Conservation (phyloP, 139 green algal species). For the Coccomyxa sp. region DNA sequence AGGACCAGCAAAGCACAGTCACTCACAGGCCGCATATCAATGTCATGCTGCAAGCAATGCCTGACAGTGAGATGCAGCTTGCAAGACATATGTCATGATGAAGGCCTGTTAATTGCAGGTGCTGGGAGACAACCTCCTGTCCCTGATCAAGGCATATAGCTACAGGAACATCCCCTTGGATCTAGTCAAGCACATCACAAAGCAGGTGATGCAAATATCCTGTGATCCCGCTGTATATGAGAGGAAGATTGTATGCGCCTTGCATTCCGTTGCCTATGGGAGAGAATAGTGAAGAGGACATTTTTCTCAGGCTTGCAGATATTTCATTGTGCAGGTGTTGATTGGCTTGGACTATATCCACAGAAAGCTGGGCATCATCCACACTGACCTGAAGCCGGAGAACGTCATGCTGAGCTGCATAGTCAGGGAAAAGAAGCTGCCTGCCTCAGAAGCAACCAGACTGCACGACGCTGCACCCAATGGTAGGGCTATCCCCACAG, state of each 20-base stretch:
- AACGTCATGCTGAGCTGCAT: slow-evolving; percentile 90
- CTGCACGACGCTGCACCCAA: neutral
- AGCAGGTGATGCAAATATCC: too few relatives aligned
- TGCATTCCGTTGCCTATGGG: too few relatives aligned
- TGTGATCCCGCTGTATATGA: too few relatives aligned
- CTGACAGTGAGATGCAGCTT: neutral
- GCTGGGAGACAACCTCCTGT: slow-evolving; percentile 78
- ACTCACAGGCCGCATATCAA: neutral
- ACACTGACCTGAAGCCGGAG: slow-evolving; percentile 97
- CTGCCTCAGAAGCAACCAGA: slow-evolving; percentile 16
- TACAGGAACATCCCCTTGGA: slow-evolving; percentile 77
- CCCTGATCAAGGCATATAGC: slow-evolving; percentile 63
- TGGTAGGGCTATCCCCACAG: too few relatives aligned
- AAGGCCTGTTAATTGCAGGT: too few relatives aligned
- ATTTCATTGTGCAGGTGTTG: too few relatives aligned
- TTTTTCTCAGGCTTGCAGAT: too few relatives aligned
- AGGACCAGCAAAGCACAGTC: too few relatives aligned
- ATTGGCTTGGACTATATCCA: slow-evolving; percentile 92
- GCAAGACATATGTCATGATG: neutral
- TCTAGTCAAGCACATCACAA: slow-evolving; percentile 53
- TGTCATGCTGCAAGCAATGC: neutral
- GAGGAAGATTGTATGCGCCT: too few relatives aligned
- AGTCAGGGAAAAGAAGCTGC: too few relatives aligned
- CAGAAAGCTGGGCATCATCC: slow-evolving; percentile 73
- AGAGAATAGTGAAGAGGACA: too few relatives aligned